Percentiles rank a stretch among this genome's conserved stretches.
Evolutionary conservation across 2,329 filamentous ascomycete genomes (phyloP).

Genomic region (Periglandula ipomoeae): DNA sequence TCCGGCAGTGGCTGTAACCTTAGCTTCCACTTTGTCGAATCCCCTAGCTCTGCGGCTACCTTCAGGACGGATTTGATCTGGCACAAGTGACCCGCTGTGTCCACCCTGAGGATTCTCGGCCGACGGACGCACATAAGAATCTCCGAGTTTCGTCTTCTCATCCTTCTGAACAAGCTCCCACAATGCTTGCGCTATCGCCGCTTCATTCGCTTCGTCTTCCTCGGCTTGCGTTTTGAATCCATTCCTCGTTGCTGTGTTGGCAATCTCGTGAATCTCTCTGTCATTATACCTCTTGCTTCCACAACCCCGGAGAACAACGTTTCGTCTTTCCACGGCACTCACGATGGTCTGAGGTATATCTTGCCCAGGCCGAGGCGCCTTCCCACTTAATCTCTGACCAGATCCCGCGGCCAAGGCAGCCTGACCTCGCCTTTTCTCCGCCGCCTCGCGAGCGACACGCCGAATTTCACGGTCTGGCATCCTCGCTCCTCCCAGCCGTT

Average conservation of each 20-base stretch:
- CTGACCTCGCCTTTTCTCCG: conserved; percentile 57
- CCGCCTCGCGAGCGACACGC: conserved; percentile 62
- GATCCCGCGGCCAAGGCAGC: conserved; percentile 51
- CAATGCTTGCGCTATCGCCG: conserved; percentile 74
- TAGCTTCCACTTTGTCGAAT: background rate
- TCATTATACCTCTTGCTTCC: conserved; percentile 61
- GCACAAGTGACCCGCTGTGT: conserved; percentile 23
- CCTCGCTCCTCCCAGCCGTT: conserved; percentile 57
- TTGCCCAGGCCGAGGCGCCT: conserved; percentile 39
- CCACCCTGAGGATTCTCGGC: conserved; percentile 16
- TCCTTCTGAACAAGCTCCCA: conserved; percentile 81
- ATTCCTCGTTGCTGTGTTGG: conserved; percentile 54
- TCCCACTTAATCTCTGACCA: conserved; percentile 65
- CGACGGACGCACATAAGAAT: conserved; percentile 40
- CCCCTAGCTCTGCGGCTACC: conserved; percentile 1
- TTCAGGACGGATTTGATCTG: conserved; percentile 9
- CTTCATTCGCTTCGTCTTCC: conserved; percentile 81
- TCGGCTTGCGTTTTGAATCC: conserved; percentile 79
- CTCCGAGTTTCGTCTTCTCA: conserved; percentile 46
- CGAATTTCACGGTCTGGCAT: conserved; percentile 66
- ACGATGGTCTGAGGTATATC: conserved; percentile 67
- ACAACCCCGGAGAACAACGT: conserved; percentile 62
- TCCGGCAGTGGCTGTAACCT: background rate
- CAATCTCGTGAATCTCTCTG: conserved; percentile 55
- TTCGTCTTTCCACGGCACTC: conserved; percentile 60